phyloP scores from a whole-genome alignment of 495 filamentous ascomycete genomes.

The Hypoxylon subgilvum region DNA sequence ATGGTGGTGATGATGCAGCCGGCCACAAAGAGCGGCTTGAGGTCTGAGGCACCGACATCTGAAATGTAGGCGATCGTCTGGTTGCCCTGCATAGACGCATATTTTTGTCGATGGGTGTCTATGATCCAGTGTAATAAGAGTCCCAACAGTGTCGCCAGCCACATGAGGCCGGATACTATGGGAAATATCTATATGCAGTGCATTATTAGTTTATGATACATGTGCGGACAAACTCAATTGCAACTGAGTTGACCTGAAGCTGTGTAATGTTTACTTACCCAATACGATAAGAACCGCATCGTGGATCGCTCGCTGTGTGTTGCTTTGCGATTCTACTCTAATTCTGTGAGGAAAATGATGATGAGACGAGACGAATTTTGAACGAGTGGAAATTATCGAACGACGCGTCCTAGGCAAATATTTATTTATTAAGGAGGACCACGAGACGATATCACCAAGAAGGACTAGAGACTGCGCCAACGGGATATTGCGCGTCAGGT shows the following conservation, averaged over 20 bases:
- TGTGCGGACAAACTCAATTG: constrained; percentile 4
- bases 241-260: neutral
- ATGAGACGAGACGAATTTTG: constrained; percentile 7
- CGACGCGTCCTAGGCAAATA: neutral
- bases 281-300: constrained; percentile 69
- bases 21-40: constrained; percentile 88
- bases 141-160: constrained; percentile 69
- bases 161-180: constrained; percentile 76
- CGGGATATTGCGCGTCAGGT: constrained; percentile 14
- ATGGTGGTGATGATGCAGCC: constrained; percentile 80
- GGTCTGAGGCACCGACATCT: constrained; percentile 70
- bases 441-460: neutral
- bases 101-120: constrained; percentile 61
- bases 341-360: constrained; percentile 9
- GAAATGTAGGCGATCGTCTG: constrained; percentile 84
- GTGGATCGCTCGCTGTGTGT: constrained; percentile 47
- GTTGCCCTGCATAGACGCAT: constrained; percentile 65
- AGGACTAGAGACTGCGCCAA: constrained; percentile 10
- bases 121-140: constrained; percentile 68
- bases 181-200: constrained; percentile 67
- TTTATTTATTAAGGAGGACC: neutral
- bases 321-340: neutral
- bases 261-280: constrained; percentile 46
- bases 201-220: neutral
- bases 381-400: neutral